Evolutionary conservation across 306 rosid species (phyloP).

Genomic region (Lathyrus oleraceus): DNA sequence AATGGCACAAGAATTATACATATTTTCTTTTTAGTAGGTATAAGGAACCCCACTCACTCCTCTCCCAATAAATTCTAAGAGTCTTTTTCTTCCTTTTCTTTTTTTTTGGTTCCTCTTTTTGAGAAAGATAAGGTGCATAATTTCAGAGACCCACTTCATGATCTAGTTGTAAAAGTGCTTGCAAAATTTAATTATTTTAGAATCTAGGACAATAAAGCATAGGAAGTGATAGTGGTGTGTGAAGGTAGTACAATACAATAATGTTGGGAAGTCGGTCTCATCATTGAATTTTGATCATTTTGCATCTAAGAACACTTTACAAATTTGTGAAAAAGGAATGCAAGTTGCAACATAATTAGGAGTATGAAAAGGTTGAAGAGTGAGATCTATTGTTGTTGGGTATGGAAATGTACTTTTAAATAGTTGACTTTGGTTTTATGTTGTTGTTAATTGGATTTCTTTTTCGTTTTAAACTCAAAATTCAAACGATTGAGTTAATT

Average conservation of each 20-base stretch:
- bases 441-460: neutral
- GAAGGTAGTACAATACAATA: conserved; percentile 34
- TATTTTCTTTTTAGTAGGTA: neutral
- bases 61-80: conserved; percentile 26
- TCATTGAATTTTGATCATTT: conserved; percentile 14
- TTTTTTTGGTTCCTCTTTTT: conserved; percentile 31
- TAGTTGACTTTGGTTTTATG: neutral
- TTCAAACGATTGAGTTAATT: too few relatives aligned
- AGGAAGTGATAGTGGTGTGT: conserved; percentile 30
- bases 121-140: conserved; percentile 37
- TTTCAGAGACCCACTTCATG: conserved; percentile 39
- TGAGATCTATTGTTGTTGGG: neutral
- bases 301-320: conserved; percentile 12
- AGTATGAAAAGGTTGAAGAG: neutral
- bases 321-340: conserved; percentile 2
- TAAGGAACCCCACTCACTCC: conserved; percentile 19
- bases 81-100: conserved; percentile 19
- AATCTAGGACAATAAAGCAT: conserved; percentile 42
- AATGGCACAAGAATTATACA: neutral
- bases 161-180: conserved; percentile 31
- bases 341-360: conserved; percentile 10
- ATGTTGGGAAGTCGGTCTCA: conserved; percentile 25
- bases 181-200: conserved; percentile 33
- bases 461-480: too few relatives aligned
- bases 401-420: neutral